Base-by-base conservation (phyloP, 495 filamentous ascomycete genomes). In the Collariella sp. region DNA sequence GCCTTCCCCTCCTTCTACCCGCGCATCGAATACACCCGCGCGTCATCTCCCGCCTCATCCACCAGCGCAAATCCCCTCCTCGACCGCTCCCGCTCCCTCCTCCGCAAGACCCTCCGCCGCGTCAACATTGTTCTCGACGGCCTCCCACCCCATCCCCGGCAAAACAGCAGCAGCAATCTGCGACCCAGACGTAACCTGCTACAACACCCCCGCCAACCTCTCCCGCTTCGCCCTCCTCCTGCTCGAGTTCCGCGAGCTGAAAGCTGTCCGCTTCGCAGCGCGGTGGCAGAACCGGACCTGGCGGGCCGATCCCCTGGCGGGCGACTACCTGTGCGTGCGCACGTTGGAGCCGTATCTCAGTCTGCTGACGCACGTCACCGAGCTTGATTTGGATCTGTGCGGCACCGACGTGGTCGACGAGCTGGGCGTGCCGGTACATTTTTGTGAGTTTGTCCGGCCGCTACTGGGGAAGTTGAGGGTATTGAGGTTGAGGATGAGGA, bases 11-110 rank as follows among this genome's bases (percentile, higher is more conserved):
- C 22, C 29, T 56, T 61, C 52, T 52, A 56, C 55, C 31, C 44
- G 24, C 46, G 50, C 15, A 51, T 64, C 46, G 52, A 56, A 23
- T 64, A 38, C 55, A 60, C 57, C 13, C 58, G 26, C 44, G 41
- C 41, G 55, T 61, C 46, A 56, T 60, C 55, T 55, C 46, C 57
- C 57, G 57, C 15, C 35, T 63, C n/a, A 49, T 60, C 19, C 47
- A 52, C 38, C n/a, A n/a, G n/a, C 50, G 50, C 57, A 55, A 57
- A 48, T 39, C 46, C 7, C 42, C n/a, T 23, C 18, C 24, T 60
- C 12, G 46, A 56, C 44, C 47, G 36, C 11, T 42, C 55, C 1
- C 50, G 54, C 13, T 42, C 51, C 29, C 31, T 12, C 19, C 55
- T 63, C 9, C 41, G 22, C 7, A 48, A 60, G 16, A 46, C 38